Evolutionary conservation across 2,329 filamentous ascomycete genomes (phyloP).

Genomic region (Arthrobotrys sinensis): DNA sequence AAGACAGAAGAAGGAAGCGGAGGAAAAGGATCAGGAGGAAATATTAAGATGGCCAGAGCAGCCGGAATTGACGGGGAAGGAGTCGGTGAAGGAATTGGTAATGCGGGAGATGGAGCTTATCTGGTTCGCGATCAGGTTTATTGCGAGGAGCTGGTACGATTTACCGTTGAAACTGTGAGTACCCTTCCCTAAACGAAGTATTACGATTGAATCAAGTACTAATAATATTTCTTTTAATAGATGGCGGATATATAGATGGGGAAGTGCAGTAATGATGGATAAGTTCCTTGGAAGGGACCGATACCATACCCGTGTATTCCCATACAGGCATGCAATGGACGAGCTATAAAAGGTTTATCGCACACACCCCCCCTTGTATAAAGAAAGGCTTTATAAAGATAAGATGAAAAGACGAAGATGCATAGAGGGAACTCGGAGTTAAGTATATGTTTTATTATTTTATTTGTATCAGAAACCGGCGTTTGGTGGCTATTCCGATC

Average conservation of each 20-base stretch:
- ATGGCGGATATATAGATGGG: conserved; percentile 57
- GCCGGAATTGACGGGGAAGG: conserved; percentile 65
- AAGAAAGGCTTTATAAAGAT: neutral
- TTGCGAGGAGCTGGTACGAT: conserved; percentile 79
- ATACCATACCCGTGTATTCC: conserved; percentile 39
- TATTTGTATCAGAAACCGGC: conserved; percentile 32
- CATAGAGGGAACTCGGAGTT: conserved; percentile 31
- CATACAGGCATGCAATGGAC: conserved; percentile 47
- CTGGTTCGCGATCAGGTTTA: conserved; percentile 75
- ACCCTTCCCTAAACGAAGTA: no score
- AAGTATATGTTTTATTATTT: conserved; percentile 15
- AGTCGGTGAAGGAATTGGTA: conserved; percentile 74
- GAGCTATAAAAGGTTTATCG: conserved; percentile 31
- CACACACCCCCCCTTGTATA: neutral
- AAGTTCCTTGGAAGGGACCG: conserved; percentile 53
- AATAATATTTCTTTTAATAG: conserved; percentile 12
- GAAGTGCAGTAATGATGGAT: conserved; percentile 45
- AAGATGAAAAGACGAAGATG: neutral
- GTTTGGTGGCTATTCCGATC: conserved; percentile 29
- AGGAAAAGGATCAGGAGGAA: conserved; percentile 1
- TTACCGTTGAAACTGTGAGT: conserved; percentile 81
- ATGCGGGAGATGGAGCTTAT: conserved; percentile 77
- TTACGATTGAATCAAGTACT: no score
- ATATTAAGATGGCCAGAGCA: conserved; percentile 43
- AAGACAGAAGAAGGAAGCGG: conserved; percentile 57